These are phyloP conservation scores for Coprinellus micaceus DNA, from an alignment of 768 basidiomycete species.

Conservation along the genomic window DNA sequence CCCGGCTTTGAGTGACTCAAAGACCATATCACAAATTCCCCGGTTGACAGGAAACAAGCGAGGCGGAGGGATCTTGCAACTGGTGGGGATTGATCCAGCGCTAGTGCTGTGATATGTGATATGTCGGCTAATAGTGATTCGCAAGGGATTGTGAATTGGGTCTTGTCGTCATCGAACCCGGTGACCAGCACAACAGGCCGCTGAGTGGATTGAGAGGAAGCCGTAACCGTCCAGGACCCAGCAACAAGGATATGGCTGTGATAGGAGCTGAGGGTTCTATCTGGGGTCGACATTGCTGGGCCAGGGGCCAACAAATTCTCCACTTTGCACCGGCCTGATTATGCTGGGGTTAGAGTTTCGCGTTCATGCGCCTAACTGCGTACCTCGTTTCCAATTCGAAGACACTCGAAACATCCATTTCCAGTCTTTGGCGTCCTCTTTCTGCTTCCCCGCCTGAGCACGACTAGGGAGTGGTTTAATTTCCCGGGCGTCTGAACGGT, in stretches of 20 bases:
- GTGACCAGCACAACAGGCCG: constrained; percentile 35
- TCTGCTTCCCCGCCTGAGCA: no score
- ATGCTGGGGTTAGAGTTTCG: not conserved
- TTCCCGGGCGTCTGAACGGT: constrained; percentile 53
- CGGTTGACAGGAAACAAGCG: constrained; percentile 61
- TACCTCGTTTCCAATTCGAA: constrained; percentile 79
- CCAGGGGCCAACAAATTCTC: constrained; percentile 28
- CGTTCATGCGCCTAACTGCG: constrained; percentile 18
- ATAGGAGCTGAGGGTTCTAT: constrained; percentile 10
- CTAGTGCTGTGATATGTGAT: constrained; percentile 57
- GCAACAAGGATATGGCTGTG: constrained; percentile 52
- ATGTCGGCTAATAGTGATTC: constrained; percentile 30
- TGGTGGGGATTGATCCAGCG: constrained; percentile 73
- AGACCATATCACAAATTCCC: constrained; percentile 60
- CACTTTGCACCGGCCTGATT: constrained; percentile 61
- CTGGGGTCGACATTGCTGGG: not conserved
- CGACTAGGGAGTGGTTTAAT: constrained; percentile 57
- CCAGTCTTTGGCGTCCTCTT: constrained; percentile 57
- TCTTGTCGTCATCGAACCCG: constrained; percentile 23
- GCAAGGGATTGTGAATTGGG: constrained; percentile 41
- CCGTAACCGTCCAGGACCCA: constrained; percentile 56
- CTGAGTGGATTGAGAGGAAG: constrained; percentile 40
- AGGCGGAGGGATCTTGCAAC: constrained; percentile 41
- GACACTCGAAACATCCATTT: constrained; percentile 87
- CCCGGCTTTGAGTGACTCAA: constrained; percentile 45